phyloP scores from a whole-genome alignment of 2,329 filamentous ascomycete species.

The Aspergillus neotritici region DNA sequence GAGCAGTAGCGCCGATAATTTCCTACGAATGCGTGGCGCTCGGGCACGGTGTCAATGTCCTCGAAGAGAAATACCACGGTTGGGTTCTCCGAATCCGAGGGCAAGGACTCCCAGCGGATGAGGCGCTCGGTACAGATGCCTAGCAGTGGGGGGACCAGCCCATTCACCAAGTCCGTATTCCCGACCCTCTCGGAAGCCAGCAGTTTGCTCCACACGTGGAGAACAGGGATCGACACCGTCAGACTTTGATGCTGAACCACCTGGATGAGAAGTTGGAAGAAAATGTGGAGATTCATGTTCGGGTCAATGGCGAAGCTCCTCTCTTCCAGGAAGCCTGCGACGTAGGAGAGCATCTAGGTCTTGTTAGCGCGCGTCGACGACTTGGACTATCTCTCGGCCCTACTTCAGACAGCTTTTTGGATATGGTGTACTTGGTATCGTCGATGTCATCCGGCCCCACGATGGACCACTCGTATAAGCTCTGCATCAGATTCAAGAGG shows the following conservation, averaged over 20 bases:
- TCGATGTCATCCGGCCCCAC: constrained; percentile 79
- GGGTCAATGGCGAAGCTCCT: constrained; percentile 62
- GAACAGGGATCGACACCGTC: constrained; percentile 84
- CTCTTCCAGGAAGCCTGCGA: constrained; percentile 77
- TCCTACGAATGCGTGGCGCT: constrained; percentile 88
- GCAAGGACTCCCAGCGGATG: constrained; percentile 79
- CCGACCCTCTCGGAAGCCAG: constrained; percentile 67
- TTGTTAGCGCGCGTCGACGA: no score
- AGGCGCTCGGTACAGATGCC: constrained; percentile 78
- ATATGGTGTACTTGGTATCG: constrained; percentile 83
- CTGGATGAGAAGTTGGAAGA: constrained; percentile 71
- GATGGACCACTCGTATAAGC: constrained; percentile 72
- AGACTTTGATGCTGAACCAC: constrained; percentile 82
- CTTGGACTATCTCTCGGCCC: no score
- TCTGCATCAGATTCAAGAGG: constrained; percentile 64
- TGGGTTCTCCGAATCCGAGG: constrained; percentile 72
- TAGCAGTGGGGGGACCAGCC: constrained; percentile 67
- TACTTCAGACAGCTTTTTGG: constrained; percentile 92
- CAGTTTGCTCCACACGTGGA: constrained; percentile 84
- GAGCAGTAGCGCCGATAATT: constrained; percentile 92
- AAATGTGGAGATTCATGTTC: constrained; percentile 62
- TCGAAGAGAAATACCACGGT: constrained; percentile 79
- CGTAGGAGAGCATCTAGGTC: constrained; percentile 78
- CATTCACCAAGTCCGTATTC: constrained; percentile 50
- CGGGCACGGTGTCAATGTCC: constrained; percentile 90